Base-by-base conservation (phyloP, 2,329 filamentous ascomycete genomes). In the Beauveria bassiana region DNA sequence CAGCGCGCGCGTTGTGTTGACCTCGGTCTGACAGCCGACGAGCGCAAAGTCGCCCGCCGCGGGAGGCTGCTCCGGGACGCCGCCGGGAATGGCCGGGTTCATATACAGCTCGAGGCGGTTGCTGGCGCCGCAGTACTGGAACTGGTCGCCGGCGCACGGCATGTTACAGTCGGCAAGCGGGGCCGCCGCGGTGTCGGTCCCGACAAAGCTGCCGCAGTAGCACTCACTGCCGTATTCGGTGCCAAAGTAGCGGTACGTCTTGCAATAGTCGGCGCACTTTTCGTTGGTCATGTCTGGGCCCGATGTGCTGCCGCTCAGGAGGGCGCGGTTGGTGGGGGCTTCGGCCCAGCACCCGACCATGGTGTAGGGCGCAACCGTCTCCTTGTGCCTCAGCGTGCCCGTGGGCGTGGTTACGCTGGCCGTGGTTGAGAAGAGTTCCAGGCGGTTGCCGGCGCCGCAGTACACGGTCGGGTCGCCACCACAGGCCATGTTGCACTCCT, bases 381-480 rank as follows among this genome's bases (percentile, higher is more conserved):
- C 70, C 51, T 68, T 69, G 45, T 74, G 67, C n/a, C 65, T 64
- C 4, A 66, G 65, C 3, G 66, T 57, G 16, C 60, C 53, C n/a
- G 64, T 67, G 3, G 63, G 62, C 3, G 64, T 65, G 6, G 71
- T 66, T n/a, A 70, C 69, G 26, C 72, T 71, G 52, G 70, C 72
- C 1, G 75, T 76, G 5, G 75, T 78, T 26, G 71, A 74, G 65
- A 78, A 78, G 38, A 78, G 68, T 65, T 78, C 76, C 43, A 79
- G 66, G n/a, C 76, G 72, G 64, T 76, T 72, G 31, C 76, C 73
- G 1, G 72, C 74, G 54, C 77, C 77, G 62, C 77, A 79, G 68
- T 73, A 78, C 64, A 77, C 70, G 16, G 72, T 73, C 3, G 66
- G 59, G 46, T 78, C 73, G 45, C 77, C 77, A n/a, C 70, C 72